Conservation (phyloP, 2,329 filamentous ascomycete species). For the Fusarium proliferatum region DNA sequence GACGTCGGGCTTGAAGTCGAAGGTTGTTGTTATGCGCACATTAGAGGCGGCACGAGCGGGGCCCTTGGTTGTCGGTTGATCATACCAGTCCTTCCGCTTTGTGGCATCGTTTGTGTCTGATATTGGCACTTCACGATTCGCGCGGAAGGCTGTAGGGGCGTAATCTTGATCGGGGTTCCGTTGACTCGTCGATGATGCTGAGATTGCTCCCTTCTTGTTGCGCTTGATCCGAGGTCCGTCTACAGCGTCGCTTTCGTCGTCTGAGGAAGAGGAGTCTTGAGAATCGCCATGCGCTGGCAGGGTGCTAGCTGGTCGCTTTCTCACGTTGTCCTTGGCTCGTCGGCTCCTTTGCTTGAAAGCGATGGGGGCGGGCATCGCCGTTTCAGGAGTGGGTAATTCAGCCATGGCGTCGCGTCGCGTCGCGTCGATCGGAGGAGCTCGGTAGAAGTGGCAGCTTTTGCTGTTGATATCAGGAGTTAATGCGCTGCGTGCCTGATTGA, state of each 20-base stretch:
- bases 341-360: not conserved
- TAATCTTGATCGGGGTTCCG: not conserved
- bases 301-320: not conserved
- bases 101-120: not conserved
- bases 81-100: not conserved
- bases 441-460: not conserved
- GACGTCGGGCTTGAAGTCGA: conserved; percentile 90
- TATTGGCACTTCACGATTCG: not conserved
- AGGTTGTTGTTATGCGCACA: conserved; percentile 88
- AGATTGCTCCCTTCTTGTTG: not conserved
- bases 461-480: not conserved
- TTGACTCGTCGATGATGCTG: not conserved
- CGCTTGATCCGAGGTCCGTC: not conserved
- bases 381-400: not conserved
- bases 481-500: not conserved
- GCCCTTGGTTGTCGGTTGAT: conserved; percentile 65
- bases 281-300: not conserved
- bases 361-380: not conserved
- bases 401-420: not conserved
- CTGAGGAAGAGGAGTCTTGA: not conserved
- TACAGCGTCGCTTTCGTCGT: not conserved
- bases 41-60: conserved; percentile 91
- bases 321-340: not conserved
- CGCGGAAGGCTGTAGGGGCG: not conserved
- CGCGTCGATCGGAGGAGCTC: not conserved